Base-by-base conservation (phyloP, 2,329 filamentous ascomycete species). In the Microcyclospora pomicola region DNA sequence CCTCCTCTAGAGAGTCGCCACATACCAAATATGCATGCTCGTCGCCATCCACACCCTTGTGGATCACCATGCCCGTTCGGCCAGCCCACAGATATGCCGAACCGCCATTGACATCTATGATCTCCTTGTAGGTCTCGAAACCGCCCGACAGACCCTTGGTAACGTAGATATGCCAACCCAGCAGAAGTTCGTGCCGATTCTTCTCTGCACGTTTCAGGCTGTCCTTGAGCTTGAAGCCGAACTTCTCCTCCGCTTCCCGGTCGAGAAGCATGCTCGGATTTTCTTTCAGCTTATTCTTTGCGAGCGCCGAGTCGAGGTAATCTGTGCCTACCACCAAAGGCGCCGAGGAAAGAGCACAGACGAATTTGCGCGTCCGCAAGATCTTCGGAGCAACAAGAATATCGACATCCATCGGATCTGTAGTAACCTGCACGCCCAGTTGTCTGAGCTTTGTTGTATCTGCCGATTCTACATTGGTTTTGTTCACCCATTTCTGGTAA, bases 311-410 rank as follows among this genome's bases (percentile, higher is more conserved):
- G 39, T 88, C 82, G 40, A 98, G 74, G 58, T 85, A 98, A 7
- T 73, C 70, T 1, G 80, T 81, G 33, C 77, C 77, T 38, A 96
- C 72, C 32, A 96, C 73, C 1, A 73, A 71, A 0, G 86, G 84
- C 0, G 82, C 86, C 42, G 76, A 77, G 13, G 91, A 86, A 19
- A 98, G 65, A 10, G 86, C 85, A 43, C 80, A 81, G 35, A 96
- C 77, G 55, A 98, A 98, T 55, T 98, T 98, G 56, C 84, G 77
- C 0, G 91, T 98, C 29, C 91, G 80, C 27, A 95, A 75, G 43
- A 96, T 76, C 31, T 77, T 73, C 1, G 88, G 91, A 3, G 88
- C 88, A 27, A 85, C 86, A 9, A 98, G 73, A 56, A 93, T 83
- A 50, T 88, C 83, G 56, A 84, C 91, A 33, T 75, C 71, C 34